phyloP scores from a whole-genome alignment of 768 basidiomycete genomes.

The Tylopilus felleus region DNA sequence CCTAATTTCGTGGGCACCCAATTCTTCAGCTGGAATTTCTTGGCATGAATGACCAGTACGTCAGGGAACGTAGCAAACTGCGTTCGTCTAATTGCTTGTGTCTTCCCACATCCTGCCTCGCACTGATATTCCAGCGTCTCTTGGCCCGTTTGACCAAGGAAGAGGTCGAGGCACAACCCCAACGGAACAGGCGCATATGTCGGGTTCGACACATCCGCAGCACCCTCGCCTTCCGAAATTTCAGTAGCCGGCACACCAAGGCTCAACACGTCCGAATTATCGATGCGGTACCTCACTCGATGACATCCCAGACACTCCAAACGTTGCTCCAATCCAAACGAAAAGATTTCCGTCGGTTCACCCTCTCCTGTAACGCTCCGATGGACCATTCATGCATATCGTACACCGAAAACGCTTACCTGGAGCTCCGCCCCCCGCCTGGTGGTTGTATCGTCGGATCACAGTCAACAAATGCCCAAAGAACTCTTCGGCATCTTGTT shows the following conservation, averaged over 20 bases:
- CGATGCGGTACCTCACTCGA: slow-evolving; percentile 79
- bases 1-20: slow-evolving; percentile 97
- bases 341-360: slow-evolving; percentile 76
- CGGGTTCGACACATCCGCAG: slow-evolving; percentile 37
- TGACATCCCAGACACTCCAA: slow-evolving; percentile 78
- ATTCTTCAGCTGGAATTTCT: slow-evolving; percentile 91
- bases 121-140: slow-evolving; percentile 83
- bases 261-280: slow-evolving; percentile 73
- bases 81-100: slow-evolving; percentile 65
- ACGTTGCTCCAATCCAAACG: slow-evolving; percentile 82
- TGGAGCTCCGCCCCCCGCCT: slow-evolving; percentile 38
- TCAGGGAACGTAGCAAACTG: slow-evolving; percentile 86
- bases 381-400: not conserved
- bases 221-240: slow-evolving; percentile 4
- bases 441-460: slow-evolving; percentile 63
- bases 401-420: slow-evolving; percentile 13
- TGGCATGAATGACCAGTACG: slow-evolving; percentile 83
- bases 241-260: slow-evolving; percentile 70
- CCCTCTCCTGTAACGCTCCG: slow-evolving; percentile 1
- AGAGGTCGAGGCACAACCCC: slow-evolving; percentile 54
- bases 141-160: slow-evolving; percentile 41
- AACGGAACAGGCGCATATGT: slow-evolving; percentile 63
- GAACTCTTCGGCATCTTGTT: slow-evolving; percentile 97
- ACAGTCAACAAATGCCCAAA: slow-evolving; percentile 74
- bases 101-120: slow-evolving; percentile 64